Evolutionary conservation across 176 grass and related monocot genomes (phyloP).

Genomic region (Oryza rufipogon): DNA sequence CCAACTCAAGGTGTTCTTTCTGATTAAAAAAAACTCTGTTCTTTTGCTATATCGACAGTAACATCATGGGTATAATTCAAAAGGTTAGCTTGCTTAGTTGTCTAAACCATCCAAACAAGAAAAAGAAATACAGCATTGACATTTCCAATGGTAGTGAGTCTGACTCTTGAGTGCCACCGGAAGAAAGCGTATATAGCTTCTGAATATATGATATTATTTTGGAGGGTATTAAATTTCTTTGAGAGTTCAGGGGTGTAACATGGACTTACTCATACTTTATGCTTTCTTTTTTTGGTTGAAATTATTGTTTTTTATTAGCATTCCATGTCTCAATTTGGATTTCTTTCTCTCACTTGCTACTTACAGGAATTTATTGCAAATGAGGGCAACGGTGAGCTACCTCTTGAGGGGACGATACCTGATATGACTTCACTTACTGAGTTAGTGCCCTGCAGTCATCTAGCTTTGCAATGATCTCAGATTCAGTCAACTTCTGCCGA

Average conservation of each 20-base stretch:
- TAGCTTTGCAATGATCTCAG: slow-evolving; percentile 4
- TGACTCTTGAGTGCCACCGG: background rate
- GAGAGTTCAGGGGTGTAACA: background rate
- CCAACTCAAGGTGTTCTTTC: background rate
- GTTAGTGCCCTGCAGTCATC: slow-evolving; percentile 48
- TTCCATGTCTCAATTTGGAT: background rate
- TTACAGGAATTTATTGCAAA: slow-evolving; percentile 82
- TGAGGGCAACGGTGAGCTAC: slow-evolving; percentile 84
- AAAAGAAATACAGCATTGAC: background rate
- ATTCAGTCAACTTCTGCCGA: slow-evolving; percentile 16
- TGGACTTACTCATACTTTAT: background rate
- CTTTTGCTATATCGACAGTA: background rate
- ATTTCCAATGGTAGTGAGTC: background rate
- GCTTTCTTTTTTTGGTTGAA: slow-evolving; percentile 7
- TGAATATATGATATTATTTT: background rate
- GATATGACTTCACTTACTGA: slow-evolving; percentile 98
- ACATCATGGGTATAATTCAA: background rate
- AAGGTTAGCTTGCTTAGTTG: background rate
- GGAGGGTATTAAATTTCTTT: background rate
- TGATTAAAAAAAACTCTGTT: background rate
- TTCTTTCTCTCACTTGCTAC: slow-evolving; percentile 18
- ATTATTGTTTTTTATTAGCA: slow-evolving; percentile 11
- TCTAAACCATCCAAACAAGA: background rate
- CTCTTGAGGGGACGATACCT: slow-evolving; percentile 94
- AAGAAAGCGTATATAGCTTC: background rate